A percentile compares a stretch with the other conserved stretches of the same genome.
Evolutionary conservation across 768 basidiomycete genomes (phyloP).

Genomic region (Cyclocybe aegerita): DNA sequence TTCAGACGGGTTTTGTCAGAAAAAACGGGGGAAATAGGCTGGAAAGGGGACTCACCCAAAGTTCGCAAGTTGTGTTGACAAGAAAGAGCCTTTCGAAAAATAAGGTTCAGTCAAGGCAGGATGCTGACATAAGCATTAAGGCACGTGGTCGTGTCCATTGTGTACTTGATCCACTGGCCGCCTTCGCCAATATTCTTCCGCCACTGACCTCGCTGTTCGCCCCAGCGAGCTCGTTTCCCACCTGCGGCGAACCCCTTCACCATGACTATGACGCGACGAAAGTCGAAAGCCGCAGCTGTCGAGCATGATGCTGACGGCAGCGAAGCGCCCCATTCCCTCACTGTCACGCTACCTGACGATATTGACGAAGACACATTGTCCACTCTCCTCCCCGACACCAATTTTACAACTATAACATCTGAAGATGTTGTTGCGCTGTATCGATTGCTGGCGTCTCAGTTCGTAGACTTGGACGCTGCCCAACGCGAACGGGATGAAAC

Average conservation of each 20-base stretch:
- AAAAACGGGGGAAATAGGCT: constrained; percentile 1
- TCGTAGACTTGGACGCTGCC: constrained; percentile 50
- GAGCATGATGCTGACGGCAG: constrained; percentile 28
- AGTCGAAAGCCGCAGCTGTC: constrained; percentile 53
- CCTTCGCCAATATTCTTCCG: constrained; percentile 8
- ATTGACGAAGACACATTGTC: constrained; percentile 62
- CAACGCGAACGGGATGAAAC: constrained; percentile 70
- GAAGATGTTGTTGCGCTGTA: constrained; percentile 66
- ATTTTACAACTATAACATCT: constrained; percentile 53
- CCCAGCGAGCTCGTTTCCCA: constrained; percentile 30
- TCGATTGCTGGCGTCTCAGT: constrained; percentile 57
- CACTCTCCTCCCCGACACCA: constrained; percentile 58
- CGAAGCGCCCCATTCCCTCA: constrained; percentile 34
- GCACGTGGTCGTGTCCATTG: constrained; percentile 28
- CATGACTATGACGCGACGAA: constrained; percentile 59
- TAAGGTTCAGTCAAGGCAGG: constrained; percentile 33
- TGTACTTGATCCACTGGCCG: constrained; percentile 5
- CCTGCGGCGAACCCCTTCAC: constrained; percentile 4
- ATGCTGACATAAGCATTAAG: constrained; percentile 26
- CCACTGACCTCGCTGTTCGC: constrained; percentile 34
- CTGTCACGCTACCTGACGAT: constrained; percentile 61
- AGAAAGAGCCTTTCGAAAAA: constrained; percentile 24
- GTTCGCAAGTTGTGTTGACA: constrained; percentile 42
- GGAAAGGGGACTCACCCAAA: constrained; percentile 38
- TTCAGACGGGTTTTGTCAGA: constrained; percentile 18